Conservation (phyloP, 2,329 filamentous ascomycete genomes). For the Fusarium udum region DNA sequence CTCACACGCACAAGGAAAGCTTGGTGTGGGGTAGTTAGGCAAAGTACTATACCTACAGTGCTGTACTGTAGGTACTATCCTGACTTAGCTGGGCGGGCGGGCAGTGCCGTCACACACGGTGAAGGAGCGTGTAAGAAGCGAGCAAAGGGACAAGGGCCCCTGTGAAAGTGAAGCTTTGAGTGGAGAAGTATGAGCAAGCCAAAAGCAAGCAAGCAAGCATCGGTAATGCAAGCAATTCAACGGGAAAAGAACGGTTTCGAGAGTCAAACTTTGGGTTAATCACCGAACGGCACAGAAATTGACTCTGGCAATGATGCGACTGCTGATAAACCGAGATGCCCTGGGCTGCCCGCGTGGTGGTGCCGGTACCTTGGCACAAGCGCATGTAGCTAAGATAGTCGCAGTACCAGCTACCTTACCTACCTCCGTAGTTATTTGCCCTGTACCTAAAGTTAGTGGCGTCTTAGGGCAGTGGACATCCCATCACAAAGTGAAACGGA, state of each 20-base stretch:
- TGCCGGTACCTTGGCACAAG: conserved; percentile 31
- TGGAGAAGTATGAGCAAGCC: conserved; percentile 31
- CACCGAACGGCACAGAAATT: conserved; percentile 4
- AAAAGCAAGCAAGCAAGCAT: conserved; percentile 33
- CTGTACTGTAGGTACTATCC: not conserved
- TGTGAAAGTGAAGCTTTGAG: conserved; percentile 19
- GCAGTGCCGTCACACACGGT: conserved; percentile 44
- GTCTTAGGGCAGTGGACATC: conserved; percentile 20
- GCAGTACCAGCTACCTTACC: not conserved
- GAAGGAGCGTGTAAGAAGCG: conserved; percentile 36
- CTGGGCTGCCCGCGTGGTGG: conserved; percentile 20
- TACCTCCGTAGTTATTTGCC: not conserved
- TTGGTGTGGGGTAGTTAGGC: conserved; percentile 40
- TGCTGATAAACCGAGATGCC: conserved; percentile 4
- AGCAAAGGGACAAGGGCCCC: conserved; percentile 26
- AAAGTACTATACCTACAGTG: not conserved
- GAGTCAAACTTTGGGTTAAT: conserved; percentile 5
- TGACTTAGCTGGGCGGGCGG: conserved; percentile 40
- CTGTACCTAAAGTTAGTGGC: conserved; percentile 18
- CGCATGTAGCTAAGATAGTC: conserved; percentile 14
- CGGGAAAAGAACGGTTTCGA: conserved; percentile 8
- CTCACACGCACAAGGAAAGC: conserved; percentile 41
- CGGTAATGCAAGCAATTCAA: conserved; percentile 38
- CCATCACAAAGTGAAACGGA: conserved; percentile 24
- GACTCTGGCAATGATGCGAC: conserved; percentile 12